Evolutionary conservation across 495 filamentous ascomycete species (phyloP), one percentile per base, ranked within the genome.

Genomic region (Astrocystis sublimbata): DNA sequence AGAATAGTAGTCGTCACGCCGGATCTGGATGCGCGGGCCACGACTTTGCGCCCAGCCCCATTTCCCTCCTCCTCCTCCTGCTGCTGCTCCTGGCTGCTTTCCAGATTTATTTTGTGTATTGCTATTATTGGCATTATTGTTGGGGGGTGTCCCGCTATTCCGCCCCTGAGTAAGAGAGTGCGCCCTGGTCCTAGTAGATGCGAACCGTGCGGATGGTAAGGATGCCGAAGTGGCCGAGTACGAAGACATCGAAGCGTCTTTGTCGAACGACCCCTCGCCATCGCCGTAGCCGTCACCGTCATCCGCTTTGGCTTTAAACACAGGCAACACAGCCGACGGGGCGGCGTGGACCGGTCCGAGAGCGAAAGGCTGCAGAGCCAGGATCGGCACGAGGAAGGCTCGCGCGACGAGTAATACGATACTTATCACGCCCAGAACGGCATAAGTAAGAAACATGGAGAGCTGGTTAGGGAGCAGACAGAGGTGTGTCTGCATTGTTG

Each of bases 381-480:
- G 65, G 19, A 78, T 52, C 15, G 81, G 81, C 0, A 85, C 74
- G 63, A 88, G 73, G 36, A 88, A 73, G 12, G 92, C 85, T 49
- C 88, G 82, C 23, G 85, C 67, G 41, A 85, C 66, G 21, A 96
- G 83, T 9, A 85, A 26, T 28, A 80, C 51, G 4, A 94, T 50
- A 7, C 83, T 91, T 9, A 91, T 15, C 6, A 78, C 76, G 0
- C 89, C 75, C 24, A 93, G 75, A 9, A 78, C 71, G 50, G 75
- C 83, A 70, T 99, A 99, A 60, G 83, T 81, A 43, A 92, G 84
- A 76, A 92, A 96, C 46, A 92, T 92, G 8, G 79, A 79, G 2
- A 96, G 79, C 67, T 97, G 92, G 71, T 92, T 89, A 1, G 96
- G 96, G 6, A 99, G 83, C 2, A 98, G 81, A 69, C 94, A 99